Conservation (phyloP, 164 flowering plant species). For the Magnolia changhungtana region DNA sequence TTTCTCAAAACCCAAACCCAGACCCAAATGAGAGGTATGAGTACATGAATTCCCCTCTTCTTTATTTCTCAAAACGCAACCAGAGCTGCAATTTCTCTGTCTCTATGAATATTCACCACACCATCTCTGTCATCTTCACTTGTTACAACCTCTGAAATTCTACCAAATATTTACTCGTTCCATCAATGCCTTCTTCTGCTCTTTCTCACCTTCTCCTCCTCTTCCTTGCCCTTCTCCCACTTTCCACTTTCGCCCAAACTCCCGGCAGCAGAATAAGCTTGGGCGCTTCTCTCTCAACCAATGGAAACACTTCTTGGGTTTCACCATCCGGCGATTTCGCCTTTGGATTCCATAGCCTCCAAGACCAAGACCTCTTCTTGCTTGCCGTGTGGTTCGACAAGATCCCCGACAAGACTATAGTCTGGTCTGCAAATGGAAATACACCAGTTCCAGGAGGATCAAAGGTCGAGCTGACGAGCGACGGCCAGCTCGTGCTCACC, state of each 20-base stretch:
- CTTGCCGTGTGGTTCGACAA: constrained; percentile 36
- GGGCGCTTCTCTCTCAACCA: constrained; percentile 27
- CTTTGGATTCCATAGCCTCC: constrained; percentile 26
- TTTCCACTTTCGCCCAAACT: background rate
- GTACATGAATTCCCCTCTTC: too few relatives aligned
- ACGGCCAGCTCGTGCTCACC: constrained; percentile 21
- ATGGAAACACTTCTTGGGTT: constrained; percentile 16
- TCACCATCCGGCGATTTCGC: constrained; percentile 39
- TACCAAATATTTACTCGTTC: background rate
- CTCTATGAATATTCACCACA: too few relatives aligned
- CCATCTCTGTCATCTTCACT: too few relatives aligned
- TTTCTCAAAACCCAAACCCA: too few relatives aligned
- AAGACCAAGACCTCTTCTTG: constrained; percentile 10
- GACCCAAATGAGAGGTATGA: too few relatives aligned
- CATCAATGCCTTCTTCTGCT: background rate
- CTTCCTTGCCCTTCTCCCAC: background rate
- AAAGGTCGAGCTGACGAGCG: constrained; percentile 18
- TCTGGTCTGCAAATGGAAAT: constrained; percentile 18
- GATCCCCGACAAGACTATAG: constrained; percentile 29
- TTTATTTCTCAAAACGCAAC: background rate
- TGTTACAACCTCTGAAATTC: background rate
- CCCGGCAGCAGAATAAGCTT: constrained; percentile 7
- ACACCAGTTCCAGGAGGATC: constrained; percentile 26
- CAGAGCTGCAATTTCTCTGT: too few relatives aligned
- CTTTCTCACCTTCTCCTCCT: background rate